Conservation (phyloP, 345 rosid genomes). For the Euphorbia pulcherrima region DNA sequence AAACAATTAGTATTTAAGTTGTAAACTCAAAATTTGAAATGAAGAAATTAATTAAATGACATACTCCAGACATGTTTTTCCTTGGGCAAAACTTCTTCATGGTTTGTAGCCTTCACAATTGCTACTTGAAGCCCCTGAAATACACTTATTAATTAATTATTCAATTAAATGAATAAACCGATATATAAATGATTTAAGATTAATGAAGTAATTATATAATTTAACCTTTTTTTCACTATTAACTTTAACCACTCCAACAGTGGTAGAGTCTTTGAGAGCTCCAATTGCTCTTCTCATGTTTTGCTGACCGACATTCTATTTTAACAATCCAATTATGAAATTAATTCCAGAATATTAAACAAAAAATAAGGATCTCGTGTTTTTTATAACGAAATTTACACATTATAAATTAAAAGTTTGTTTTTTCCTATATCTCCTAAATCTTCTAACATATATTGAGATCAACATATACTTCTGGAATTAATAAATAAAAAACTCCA, state of each 20-base stretch:
- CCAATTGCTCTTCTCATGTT: conserved; percentile 33
- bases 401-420: too few relatives aligned
- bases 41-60: conserved; percentile 9
- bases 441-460: too few relatives aligned
- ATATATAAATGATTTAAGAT: background rate
- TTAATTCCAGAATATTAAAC: too few relatives aligned
- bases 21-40: background rate
- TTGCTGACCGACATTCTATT: conserved; percentile 38
- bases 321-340: background rate
- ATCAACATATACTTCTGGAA: too few relatives aligned
- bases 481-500: too few relatives aligned
- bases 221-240: conserved; percentile 37
- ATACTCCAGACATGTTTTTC: conserved; percentile 40
- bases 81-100: conserved; percentile 30
- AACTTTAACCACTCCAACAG: conserved; percentile 32
- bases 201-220: background rate
- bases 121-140: conserved; percentile 35
- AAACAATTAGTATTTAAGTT: background rate
- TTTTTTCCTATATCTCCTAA: too few relatives aligned
- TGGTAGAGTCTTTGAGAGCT: conserved; percentile 40
- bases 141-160: background rate
- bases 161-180: too few relatives aligned
- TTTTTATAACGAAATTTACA: too few relatives aligned
- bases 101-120: conserved; percentile 43
- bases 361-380: too few relatives aligned